phyloP scores from a whole-genome alignment of 1,139 yeast species.

The Yamadazyma friedrichii region DNA sequence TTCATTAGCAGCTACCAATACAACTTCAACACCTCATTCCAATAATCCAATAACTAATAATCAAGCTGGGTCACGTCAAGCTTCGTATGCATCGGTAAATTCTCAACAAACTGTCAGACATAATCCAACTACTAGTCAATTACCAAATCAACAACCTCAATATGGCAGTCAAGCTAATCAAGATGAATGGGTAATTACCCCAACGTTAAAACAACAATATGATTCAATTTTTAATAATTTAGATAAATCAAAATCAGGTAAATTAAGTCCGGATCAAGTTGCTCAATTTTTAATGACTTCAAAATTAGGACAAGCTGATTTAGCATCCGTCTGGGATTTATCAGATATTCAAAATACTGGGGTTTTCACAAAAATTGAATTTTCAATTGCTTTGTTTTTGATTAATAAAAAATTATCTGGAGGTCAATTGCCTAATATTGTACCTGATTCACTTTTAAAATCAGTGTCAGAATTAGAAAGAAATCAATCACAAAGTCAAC shows the following conservation, averaged over 20 bases:
- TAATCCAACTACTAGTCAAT: conserved; percentile 12
- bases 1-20: neutral
- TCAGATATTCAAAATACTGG: conserved; percentile 91
- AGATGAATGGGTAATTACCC: conserved; percentile 65
- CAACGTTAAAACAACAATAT: conserved; percentile 72
- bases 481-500: conserved; percentile 10
- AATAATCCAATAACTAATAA: conserved; percentile 2
- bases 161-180: neutral
- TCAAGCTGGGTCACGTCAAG: conserved; percentile 27
- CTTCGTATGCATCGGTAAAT: conserved; percentile 46
- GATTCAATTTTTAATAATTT: conserved; percentile 75
- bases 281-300: conserved; percentile 90
- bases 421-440: conserved; percentile 66
- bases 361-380: conserved; percentile 74
- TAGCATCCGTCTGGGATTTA: conserved; percentile 93
- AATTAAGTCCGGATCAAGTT: conserved; percentile 73
- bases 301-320: conserved; percentile 75
- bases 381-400: conserved; percentile 89
- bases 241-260: conserved; percentile 64
- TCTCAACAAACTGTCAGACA: conserved; percentile 51
- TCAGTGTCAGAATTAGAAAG: conserved; percentile 25
- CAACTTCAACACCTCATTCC: conserved; percentile 1
- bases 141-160: conserved; percentile 12
- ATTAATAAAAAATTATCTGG: conserved; percentile 85
- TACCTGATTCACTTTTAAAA: conserved; percentile 53